These are phyloP conservation scores for Schizophyllum amplum DNA, from an alignment of 1,284 basidiomycete genomes.

Conservation along the genomic window DNA sequence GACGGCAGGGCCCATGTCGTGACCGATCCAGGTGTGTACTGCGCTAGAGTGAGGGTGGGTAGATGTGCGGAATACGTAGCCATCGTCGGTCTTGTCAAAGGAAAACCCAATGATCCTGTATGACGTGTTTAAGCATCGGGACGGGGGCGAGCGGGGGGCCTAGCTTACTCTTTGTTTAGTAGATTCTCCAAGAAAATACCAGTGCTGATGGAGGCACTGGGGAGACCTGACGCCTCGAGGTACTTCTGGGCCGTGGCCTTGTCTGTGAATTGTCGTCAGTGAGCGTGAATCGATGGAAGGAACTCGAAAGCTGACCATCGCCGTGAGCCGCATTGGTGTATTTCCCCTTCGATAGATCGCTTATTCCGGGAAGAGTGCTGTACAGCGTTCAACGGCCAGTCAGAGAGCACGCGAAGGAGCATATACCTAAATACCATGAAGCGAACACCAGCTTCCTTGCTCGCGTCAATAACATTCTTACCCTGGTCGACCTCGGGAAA, in stretches of 20 bases:
- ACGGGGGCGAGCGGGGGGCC: no score
- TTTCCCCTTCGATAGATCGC: background rate
- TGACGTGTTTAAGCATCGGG: no score
- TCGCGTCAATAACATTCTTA: conserved; percentile 30
- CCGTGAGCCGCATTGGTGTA: conserved; percentile 14
- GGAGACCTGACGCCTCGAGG: conserved; percentile 16
- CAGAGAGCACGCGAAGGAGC: conserved; percentile 12
- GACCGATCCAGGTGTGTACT: conserved; percentile 17
- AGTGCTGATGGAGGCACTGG: conserved; percentile 18
- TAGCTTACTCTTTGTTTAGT: conserved; percentile 17
- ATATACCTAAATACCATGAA: conserved; percentile 23
- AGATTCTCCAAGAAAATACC: conserved; percentile 24
- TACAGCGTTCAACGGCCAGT: background rate
- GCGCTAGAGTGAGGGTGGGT: conserved; percentile 14
- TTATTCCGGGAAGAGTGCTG: background rate
- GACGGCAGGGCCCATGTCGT: conserved; percentile 19
- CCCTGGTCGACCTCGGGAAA: conserved; percentile 24
- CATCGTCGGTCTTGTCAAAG: conserved; percentile 12
- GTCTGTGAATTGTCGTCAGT: conserved; percentile 12
- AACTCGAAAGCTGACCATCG: conserved; percentile 9
- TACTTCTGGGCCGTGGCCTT: conserved; percentile 23
- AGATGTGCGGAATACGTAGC: conserved; percentile 12
- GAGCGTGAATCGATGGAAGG: background rate
- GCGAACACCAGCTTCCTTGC: conserved; percentile 18
- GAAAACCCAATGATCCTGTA: conserved; percentile 9